phyloP scores from a whole-genome alignment of 345 rosid genomes.

The Acer saccharum region DNA sequence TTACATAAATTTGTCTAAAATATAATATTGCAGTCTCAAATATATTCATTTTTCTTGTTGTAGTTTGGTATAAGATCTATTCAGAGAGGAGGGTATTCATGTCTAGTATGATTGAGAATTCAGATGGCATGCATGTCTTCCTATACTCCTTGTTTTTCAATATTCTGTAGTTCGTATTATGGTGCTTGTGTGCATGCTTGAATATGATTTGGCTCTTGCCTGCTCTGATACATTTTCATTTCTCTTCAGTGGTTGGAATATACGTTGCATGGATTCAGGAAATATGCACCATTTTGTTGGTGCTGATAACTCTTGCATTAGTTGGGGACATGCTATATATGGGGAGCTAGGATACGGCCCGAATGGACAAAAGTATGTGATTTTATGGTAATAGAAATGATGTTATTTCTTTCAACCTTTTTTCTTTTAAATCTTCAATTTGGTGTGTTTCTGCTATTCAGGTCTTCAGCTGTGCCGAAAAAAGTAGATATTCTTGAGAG shows the following conservation, averaged over 20 bases:
- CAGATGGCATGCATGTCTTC: slow-evolving; percentile 2
- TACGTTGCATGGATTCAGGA: slow-evolving; percentile 98
- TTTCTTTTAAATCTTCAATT: slow-evolving; percentile 6
- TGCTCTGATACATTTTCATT: slow-evolving; percentile 13
- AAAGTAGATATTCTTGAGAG: slow-evolving; percentile 94
- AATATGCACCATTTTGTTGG: slow-evolving; percentile 97
- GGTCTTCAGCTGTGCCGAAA: slow-evolving; percentile 94
- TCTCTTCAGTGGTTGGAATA: slow-evolving; percentile 83
- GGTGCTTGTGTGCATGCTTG: not conserved
- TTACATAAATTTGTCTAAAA: not conserved
- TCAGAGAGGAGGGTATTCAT: not conserved
- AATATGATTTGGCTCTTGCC: not conserved
- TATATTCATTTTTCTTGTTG: not conserved
- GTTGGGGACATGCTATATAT: slow-evolving; percentile 95
- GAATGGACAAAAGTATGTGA: slow-evolving; percentile 75
- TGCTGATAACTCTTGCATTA: slow-evolving; percentile 94
- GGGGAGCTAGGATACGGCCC: slow-evolving; percentile 99
- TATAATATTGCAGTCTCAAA: not conserved
- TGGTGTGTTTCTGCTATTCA: slow-evolving; percentile 31
- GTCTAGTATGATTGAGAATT: not conserved
- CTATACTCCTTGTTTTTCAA: not conserved
- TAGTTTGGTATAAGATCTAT: not conserved
- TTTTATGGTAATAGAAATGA: not conserved
- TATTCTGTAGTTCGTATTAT: not conserved
- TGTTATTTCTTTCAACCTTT: not conserved